Evolutionary conservation across 805 yeast genomes (phyloP).

Genomic region (Priceomyces haplophilus): DNA sequence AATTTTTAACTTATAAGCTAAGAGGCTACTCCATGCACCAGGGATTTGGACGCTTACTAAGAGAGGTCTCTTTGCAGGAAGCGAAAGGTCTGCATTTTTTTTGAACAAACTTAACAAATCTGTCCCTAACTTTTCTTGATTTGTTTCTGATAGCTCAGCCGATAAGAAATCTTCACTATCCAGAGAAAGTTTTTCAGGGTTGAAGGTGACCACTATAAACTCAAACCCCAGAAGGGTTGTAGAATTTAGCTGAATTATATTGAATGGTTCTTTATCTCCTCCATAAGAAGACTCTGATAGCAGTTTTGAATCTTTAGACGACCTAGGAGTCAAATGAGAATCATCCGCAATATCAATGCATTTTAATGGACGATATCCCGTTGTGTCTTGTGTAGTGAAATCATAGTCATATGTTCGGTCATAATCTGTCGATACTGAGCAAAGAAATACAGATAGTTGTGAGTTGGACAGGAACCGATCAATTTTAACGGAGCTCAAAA

Average conservation of each 20-base stretch:
- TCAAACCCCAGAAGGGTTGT: constrained; percentile 43
- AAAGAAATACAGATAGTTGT: constrained; percentile 18
- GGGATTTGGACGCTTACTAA: constrained; percentile 48
- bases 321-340: constrained; percentile 48
- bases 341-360: constrained; percentile 47
- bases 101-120: constrained; percentile 37
- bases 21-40: constrained; percentile 58
- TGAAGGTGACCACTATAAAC: constrained; percentile 47
- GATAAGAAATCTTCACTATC: constrained; percentile 30
- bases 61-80: constrained; percentile 45
- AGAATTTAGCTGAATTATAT: constrained; percentile 43
- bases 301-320: constrained; percentile 32
- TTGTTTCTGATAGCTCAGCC: constrained; percentile 32
- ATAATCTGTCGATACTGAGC: constrained; percentile 11
- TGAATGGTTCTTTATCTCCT: constrained; percentile 48
- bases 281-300: constrained; percentile 55
- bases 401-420: constrained; percentile 22
- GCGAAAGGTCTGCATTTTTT: constrained; percentile 36
- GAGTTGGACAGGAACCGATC: constrained; percentile 8
- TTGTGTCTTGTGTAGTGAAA: constrained; percentile 36
- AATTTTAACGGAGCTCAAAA: constrained; percentile 18
- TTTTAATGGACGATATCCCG: constrained; percentile 31
- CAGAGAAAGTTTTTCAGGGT: constrained; percentile 1
- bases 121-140: constrained; percentile 20
- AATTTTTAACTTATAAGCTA: constrained; percentile 47